Conservation (phyloP, 306 rosid species). For the barrel medic (Medicago truncatula) region MtrunA17r5.0-ANR NC_053042.1:2521001-2521500, state of each 20-base stretch:
- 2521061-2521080: too few relatives aligned
- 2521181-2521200: too few relatives aligned
- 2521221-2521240: slow-evolving; percentile 16
- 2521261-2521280: slow-evolving; percentile 89
- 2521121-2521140: too few relatives aligned
- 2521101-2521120: too few relatives aligned
- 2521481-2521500: slow-evolving; percentile 85
- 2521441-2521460: slow-evolving; percentile 84
- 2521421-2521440: slow-evolving; percentile 83
- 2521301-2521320: slow-evolving; percentile 23
- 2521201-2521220: not conserved
- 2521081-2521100: too few relatives aligned
- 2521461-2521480: slow-evolving; percentile 95
- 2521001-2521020: too few relatives aligned
- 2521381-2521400: slow-evolving; percentile 39
- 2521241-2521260: slow-evolving; percentile 88
- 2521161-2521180: too few relatives aligned
- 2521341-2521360: not conserved
- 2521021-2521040: too few relatives aligned
- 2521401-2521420: slow-evolving; percentile 87
- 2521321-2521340: not conserved
- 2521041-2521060: too few relatives aligned
- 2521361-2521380: slow-evolving; percentile 5
- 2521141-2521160: too few relatives aligned
- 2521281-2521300: slow-evolving; percentile 68